Conservation (phyloP, 805 yeast species). For the Lachancea cidri region DNA sequence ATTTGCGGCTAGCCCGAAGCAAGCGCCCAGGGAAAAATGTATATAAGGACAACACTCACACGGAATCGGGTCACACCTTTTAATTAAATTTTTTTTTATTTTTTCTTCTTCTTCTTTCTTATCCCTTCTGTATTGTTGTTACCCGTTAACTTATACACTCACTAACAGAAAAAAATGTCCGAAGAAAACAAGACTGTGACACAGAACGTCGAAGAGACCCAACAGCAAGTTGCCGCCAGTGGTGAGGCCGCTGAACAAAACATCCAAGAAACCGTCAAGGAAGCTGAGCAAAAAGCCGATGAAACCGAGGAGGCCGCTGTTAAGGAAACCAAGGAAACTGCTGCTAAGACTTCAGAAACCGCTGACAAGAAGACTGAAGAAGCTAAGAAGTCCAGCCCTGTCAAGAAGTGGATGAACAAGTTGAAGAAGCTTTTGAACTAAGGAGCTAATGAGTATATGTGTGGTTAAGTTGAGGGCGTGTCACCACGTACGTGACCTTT, state of each 20-base stretch:
- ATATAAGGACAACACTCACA: background rate
- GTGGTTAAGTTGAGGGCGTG: background rate
- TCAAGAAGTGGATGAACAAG: constrained; percentile 12
- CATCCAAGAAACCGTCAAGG: constrained; percentile 3
- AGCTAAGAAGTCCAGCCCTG: constrained; percentile 2
- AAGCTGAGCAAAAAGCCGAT: constrained; percentile 12
- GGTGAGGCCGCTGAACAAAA: constrained; percentile 1
- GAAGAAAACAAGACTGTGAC: constrained; percentile 2
- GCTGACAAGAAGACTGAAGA: constrained; percentile 2
- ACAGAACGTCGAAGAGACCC: constrained; percentile 2
- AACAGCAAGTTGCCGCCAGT: constrained; percentile 1
- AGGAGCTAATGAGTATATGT: no score
- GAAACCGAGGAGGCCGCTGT: constrained; percentile 12
- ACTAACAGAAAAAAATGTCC: constrained; percentile 5
- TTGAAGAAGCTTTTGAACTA: constrained; percentile 14
- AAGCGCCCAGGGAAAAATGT: background rate
- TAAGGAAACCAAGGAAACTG: constrained; percentile 7
- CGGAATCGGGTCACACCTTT: background rate
- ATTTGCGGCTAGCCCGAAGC: background rate
- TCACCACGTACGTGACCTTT: background rate
- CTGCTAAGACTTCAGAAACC: constrained; percentile 1
- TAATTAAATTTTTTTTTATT: no score
- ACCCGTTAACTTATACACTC: background rate
- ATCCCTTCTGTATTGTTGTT: constrained; percentile 1
- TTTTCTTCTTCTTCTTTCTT: background rate